Percentiles rank a stretch among this genome's conserved stretches.
These are phyloP conservation scores for Micromonas commoda DNA, from an alignment of 139 green algal species.

Conservation along the genomic window DNA sequence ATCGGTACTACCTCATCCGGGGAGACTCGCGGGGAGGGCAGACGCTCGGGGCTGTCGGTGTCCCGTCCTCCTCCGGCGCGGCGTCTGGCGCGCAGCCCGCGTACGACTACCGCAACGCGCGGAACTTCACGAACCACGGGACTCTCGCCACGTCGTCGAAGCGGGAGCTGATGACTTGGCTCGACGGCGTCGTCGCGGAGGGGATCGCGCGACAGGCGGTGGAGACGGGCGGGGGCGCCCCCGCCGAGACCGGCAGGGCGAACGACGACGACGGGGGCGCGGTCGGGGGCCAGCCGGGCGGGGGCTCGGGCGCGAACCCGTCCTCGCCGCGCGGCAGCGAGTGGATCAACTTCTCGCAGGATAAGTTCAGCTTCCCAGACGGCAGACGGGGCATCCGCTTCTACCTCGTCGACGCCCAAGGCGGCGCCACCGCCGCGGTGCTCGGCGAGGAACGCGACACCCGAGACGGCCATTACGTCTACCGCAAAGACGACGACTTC, in stretches of 20 bases:
- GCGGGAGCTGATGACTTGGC: neutral
- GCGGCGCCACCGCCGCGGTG: constrained; percentile 47
- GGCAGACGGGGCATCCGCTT: constrained; percentile 36
- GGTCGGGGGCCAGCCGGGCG: no score
- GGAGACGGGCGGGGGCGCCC: no score
- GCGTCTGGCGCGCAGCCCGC: no score
- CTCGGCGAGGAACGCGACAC: constrained; percentile 58
- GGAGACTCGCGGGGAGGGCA: neutral
- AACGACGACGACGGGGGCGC: neutral
- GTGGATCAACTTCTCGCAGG: constrained; percentile 9
- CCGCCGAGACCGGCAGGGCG: neutral
- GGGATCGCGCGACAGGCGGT: neutral
- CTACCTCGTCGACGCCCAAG: constrained; percentile 55
- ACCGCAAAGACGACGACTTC: constrained; percentile 51
- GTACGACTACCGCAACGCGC: neutral
- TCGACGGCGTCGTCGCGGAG: neutral
- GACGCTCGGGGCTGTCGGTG: neutral
- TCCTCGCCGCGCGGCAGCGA: neutral
- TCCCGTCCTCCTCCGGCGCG: no score
- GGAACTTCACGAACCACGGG: neutral
- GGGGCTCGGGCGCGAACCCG: neutral
- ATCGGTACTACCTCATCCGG: neutral
- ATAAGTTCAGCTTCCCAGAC: constrained; percentile 13
- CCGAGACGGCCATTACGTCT: constrained; percentile 64
- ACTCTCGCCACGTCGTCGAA: neutral